Evolutionary conservation across 768 basidiomycete genomes (phyloP).

Genomic region (Xerocomellus amylosporus): DNA sequence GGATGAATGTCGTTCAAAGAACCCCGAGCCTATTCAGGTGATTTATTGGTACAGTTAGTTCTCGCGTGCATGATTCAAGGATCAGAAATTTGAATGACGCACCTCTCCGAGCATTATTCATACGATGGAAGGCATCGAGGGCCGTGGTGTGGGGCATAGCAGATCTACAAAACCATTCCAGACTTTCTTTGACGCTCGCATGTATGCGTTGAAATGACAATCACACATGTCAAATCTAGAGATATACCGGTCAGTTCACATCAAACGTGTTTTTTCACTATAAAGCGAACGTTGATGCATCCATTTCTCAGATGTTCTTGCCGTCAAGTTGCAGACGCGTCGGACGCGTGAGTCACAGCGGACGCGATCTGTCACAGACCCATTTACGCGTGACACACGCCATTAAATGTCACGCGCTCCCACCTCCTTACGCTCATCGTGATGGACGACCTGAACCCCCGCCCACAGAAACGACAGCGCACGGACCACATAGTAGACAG

Average conservation of each 20-base stretch:
- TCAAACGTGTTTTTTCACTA: no score
- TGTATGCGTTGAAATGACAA: no score
- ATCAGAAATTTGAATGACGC: neutral
- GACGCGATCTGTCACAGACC: slow-evolving; percentile 32
- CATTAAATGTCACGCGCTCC: slow-evolving; percentile 11
- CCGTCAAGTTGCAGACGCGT: no score
- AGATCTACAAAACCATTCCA: neutral
- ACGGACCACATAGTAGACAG: slow-evolving; percentile 4
- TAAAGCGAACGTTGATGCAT: no score
- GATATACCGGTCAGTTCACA: no score
- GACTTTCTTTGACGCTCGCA: no score
- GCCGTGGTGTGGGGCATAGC: no score
- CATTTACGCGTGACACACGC: slow-evolving; percentile 30
- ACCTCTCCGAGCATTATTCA: neutral
- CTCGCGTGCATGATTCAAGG: neutral
- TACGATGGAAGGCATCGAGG: neutral
- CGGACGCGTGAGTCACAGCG: neutral
- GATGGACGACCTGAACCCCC: slow-evolving; percentile 32
- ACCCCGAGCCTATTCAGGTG: no score
- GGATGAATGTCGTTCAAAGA: no score
- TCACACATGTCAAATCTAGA: no score
- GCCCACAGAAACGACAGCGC: slow-evolving; percentile 37
- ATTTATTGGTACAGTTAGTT: neutral
- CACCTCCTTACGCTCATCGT: slow-evolving; percentile 1
- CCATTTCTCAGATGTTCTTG: no score